Conservation (phyloP, 805 yeast species). For the Komagataella ulmi region DNA sequence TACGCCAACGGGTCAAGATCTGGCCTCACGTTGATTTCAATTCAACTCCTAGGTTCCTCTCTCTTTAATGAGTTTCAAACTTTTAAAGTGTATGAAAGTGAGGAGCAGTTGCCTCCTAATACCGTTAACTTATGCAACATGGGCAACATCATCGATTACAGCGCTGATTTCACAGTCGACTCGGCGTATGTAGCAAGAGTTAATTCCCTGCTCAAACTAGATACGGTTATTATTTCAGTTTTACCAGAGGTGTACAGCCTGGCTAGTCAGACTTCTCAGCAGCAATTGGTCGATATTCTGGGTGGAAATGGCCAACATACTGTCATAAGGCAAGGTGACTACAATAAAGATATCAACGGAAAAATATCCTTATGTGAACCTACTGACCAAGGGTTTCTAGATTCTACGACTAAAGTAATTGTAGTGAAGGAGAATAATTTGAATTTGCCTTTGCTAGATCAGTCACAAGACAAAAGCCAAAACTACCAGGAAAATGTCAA, state of each 20-base stretch:
- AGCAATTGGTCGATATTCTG: constrained; percentile 18
- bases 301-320: constrained; percentile 14
- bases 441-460: neutral
- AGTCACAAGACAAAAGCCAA: neutral
- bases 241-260: constrained; percentile 33
- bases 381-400: constrained; percentile 48
- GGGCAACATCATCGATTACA: neutral
- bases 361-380: constrained; percentile 57
- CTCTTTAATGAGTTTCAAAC: neutral
- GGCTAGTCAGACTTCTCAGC: constrained; percentile 21
- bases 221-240: constrained; percentile 24
- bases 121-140: neutral
- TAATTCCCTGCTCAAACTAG: constrained; percentile 16
- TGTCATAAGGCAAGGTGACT: constrained; percentile 25
- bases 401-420: constrained; percentile 34
- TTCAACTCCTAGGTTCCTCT: neutral
- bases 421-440: constrained; percentile 23
- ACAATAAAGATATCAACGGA: constrained; percentile 31
- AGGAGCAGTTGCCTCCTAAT: neutral
- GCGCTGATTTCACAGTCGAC: constrained; percentile 27
- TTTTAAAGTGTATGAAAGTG: neutral
- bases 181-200: constrained; percentile 23
- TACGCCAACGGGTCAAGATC: neutral
- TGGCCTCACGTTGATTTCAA: neutral
- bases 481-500: neutral